Conservation (phyloP, 2,329 filamentous ascomycete genomes). For the Paraphaeosphaeria minitans region DNA sequence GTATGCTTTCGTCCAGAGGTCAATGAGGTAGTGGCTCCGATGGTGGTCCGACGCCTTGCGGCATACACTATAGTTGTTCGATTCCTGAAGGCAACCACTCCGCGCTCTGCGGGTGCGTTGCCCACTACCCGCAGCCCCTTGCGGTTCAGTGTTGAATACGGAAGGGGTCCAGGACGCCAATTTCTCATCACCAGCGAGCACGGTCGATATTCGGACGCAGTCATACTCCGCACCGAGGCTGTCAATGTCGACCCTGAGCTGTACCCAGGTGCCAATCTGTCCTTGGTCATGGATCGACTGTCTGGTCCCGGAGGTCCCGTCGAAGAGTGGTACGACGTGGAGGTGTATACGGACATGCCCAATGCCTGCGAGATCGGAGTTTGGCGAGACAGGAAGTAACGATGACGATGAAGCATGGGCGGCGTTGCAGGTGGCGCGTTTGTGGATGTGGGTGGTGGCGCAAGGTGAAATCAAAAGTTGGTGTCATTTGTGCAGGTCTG, state of each 20-base stretch:
- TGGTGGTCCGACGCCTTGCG: constrained; percentile 62
- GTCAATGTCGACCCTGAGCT: constrained; percentile 74
- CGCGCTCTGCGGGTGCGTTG: constrained; percentile 33
- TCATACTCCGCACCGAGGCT: constrained; percentile 69
- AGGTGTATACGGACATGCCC: constrained; percentile 53
- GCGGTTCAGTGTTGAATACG: constrained; percentile 73
- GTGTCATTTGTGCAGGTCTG: neutral
- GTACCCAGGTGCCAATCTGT: constrained; percentile 63
- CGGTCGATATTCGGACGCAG: constrained; percentile 76
- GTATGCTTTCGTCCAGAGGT: constrained; percentile 57
- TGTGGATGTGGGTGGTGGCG: neutral
- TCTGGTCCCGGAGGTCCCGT: constrained; percentile 58
- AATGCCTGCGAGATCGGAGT: constrained; percentile 52
- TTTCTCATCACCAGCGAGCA: constrained; percentile 69
- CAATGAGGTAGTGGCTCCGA: constrained; percentile 59
- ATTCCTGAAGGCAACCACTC: constrained; percentile 44
- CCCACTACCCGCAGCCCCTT: constrained; percentile 57
- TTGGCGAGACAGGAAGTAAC: constrained; percentile 52
- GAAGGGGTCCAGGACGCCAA: constrained; percentile 70
- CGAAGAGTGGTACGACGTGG: constrained; percentile 58
- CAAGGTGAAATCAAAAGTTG: constrained; percentile 3
- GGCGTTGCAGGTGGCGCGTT: neutral
- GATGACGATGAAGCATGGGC: neutral
- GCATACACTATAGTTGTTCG: constrained; percentile 63
- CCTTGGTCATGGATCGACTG: constrained; percentile 82